Evolutionary conservation across 140 eudicot species (phyloP), one percentile per base, ranked within the genome.

Genomic region (Eryngium alpinum): DNA sequence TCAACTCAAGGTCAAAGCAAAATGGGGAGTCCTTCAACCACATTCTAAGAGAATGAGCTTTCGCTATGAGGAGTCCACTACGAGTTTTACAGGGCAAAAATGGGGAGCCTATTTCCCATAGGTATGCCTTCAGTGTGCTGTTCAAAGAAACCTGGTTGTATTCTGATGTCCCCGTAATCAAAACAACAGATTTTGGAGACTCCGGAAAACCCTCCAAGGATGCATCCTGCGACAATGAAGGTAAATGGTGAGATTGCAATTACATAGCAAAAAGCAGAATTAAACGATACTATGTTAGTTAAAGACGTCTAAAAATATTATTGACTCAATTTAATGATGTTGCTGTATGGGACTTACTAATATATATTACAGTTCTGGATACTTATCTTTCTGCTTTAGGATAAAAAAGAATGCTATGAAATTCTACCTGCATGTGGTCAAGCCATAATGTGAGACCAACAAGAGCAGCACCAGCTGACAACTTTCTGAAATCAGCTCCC

Each of bases 21-120:
- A 92, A 93, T 49, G 98, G 98, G 72, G 99, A 95, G 82, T 95
- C 99, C 81, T 95, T 95, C 82, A 95, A 82, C 99, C 99, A 95
- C 97, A 91, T 84, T 75, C 97, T 88, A 78, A 95, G 81, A 19
- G 99, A 92, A 88, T 93, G 99, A 10, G 97, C 97, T 86, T 93
- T 93, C 53, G 99, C 98, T 19, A 95, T 82, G 3, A 95, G 96
- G 34, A 93, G 59, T 34, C 99, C 99, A n/a, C 86, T 89, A 28
- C 98, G 86, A 14, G 96, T 90, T 84, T 91, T 90, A 86, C 97
- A 93, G 24, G 99, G 99, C 79, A 95, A 83, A 87, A 93, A 95
- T 17, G 99, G 99, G 52, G 99, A 95, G 18, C 97, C 99, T 97
- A 95, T 95, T 83, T 95, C 99, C 97, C 97, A 92, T 43, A 95